Evolutionary conservation across 179 eudicot species (phyloP).

Genomic region (Beta lomatogona): DNA sequence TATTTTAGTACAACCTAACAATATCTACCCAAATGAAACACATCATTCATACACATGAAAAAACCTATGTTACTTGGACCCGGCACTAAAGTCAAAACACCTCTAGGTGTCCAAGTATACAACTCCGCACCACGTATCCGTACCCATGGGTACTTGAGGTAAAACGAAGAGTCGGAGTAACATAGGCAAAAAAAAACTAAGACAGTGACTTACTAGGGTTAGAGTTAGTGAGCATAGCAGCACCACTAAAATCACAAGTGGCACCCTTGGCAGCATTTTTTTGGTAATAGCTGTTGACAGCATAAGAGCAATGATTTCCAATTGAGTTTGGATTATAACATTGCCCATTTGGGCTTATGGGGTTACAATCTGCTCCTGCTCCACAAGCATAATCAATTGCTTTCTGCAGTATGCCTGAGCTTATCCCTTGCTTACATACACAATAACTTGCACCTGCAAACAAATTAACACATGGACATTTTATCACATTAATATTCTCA

Average conservation of each 20-base stretch:
- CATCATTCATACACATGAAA: too few relatives aligned
- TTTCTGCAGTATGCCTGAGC: constrained; percentile 52
- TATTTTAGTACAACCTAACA: too few relatives aligned
- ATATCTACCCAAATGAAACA: too few relatives aligned
- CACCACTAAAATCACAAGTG: constrained; percentile 70
- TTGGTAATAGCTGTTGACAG: constrained; percentile 83
- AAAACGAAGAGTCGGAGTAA: too few relatives aligned
- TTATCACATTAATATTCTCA: too few relatives aligned
- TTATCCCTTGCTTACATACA: constrained; percentile 66
- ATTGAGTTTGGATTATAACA: constrained; percentile 75
- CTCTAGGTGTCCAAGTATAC: too few relatives aligned
- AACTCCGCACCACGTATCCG: too few relatives aligned
- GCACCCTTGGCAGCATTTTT: constrained; percentile 58
- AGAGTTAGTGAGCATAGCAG: constrained; percentile 44
- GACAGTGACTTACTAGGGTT: constrained; percentile 60
- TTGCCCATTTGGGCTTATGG: constrained; percentile 50
- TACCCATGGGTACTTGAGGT: too few relatives aligned
- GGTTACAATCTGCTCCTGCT: constrained; percentile 79
- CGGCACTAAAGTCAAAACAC: too few relatives aligned
- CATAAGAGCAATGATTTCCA: constrained; percentile 69
- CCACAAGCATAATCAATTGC: constrained; percentile 89
- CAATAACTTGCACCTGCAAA: constrained; percentile 66
- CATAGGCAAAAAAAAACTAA: neutral
- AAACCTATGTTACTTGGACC: too few relatives aligned
- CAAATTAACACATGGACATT: neutral